These are phyloP conservation scores for Graphium sp. DNA, from an alignment of 2,329 filamentous ascomycete genomes.

Conservation along the genomic window DNA sequence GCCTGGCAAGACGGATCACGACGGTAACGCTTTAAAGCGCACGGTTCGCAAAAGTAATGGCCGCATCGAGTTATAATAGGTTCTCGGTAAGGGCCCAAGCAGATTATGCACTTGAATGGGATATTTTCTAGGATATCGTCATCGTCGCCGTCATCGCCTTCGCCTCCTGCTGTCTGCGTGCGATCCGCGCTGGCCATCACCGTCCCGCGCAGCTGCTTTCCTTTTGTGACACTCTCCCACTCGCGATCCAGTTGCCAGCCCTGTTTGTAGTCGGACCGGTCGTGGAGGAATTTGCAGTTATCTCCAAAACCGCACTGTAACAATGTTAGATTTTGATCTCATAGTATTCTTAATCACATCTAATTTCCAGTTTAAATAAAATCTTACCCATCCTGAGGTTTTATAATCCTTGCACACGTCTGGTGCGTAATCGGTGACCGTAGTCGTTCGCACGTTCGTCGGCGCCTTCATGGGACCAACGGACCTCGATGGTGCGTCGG, in stretches of 20 bases:
- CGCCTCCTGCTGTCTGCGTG: slow-evolving; percentile 12
- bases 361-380: too few species aligned
- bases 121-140: slow-evolving; percentile 65
- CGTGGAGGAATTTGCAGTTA: slow-evolving; percentile 67
- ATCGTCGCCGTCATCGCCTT: slow-evolving; percentile 36
- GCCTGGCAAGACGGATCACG: slow-evolving; percentile 77
- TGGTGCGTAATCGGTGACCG: slow-evolving; percentile 75
- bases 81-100: slow-evolving; percentile 58
- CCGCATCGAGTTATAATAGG: slow-evolving; percentile 82
- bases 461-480: slow-evolving; percentile 77
- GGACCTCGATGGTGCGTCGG: slow-evolving; percentile 54
- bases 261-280: slow-evolving; percentile 65
- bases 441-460: slow-evolving; percentile 81
- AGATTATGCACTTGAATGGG: slow-evolving; percentile 81
- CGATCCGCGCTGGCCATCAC: slow-evolving; percentile 43
- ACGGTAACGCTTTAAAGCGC: slow-evolving; percentile 71
- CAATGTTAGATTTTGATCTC: too few species aligned
- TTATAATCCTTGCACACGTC: slow-evolving; percentile 96
- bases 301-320: slow-evolving; percentile 47
- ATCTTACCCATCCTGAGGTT: slow-evolving; percentile 50
- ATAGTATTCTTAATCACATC: too few species aligned
- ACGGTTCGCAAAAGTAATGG: slow-evolving; percentile 90
- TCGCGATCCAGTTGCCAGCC: slow-evolving; percentile 93
- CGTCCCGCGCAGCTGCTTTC: slow-evolving; percentile 42
- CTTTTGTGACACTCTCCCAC: slow-evolving; percentile 75